Evolutionary conservation across 2,329 filamentous ascomycete genomes (phyloP), one percentile per base, ranked within the genome.

Genomic region (Neonectria punicea): DNA sequence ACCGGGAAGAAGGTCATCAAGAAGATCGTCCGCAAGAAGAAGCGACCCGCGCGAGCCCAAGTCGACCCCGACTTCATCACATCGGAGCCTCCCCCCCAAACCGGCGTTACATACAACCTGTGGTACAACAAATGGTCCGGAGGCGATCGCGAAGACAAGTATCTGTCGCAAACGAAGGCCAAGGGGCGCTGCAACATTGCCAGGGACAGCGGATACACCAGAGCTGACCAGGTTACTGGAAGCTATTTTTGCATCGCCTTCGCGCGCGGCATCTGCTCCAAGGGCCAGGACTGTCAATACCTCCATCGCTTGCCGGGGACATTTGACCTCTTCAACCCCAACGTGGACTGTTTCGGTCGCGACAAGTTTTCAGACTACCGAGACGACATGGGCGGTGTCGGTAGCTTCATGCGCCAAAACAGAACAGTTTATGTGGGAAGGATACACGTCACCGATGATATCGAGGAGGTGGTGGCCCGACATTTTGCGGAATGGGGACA

Each of bases 81-180:
- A 73, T 91, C 91, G 36, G 93, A 97, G 73, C 92, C 93, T 4
- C 93, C 94, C 16, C 92, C 93, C 1, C 94, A 98, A 75, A 98
- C 95, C 0, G 96, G 96, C 58, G 97, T 93, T 0, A 93, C 94
- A 63, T 99, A 96, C 86, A 99, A 99, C 49, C 69, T 97, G 75
- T 98, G 94, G 95, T 97, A 98, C 82, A 98, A 97, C 83, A 98
- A 98, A 81, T 98, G 95, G 94, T 92, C 91, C 1, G 96, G 96
- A 70, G 96, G 96, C 75, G 96, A 99, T 80, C 89, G 94, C 66
- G 95, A 98, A 77, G 94, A 97, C 83, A 93, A 94, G 73, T 94
- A 95, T 75, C 87, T 94, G 4, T 93, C 92, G 39, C 91, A 98
- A 76, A 92, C 90, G 22, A 88, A 90, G 14, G 95, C 96, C 4